Conservation (phyloP, 2,329 filamentous ascomycete species). For the Trichoderma arundinaceum region DNA sequence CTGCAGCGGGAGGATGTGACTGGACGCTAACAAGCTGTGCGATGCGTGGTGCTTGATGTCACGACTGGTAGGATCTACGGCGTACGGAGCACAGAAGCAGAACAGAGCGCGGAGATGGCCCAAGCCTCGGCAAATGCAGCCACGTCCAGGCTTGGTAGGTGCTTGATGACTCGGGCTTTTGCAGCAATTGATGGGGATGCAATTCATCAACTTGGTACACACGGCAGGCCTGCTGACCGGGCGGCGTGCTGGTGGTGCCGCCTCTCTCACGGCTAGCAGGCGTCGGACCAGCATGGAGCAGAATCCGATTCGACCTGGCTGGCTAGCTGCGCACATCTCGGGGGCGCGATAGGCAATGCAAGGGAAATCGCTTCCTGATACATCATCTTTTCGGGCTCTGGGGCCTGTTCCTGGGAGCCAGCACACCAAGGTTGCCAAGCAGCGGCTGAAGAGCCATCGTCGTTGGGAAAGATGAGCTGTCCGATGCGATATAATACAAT, state of each 20-base stretch:
- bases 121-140: too few species aligned
- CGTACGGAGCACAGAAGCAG: neutral
- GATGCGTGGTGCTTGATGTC: conserved; percentile 1
- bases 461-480: too few species aligned
- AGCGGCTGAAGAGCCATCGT: too few species aligned
- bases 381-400: neutral
- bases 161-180: too few species aligned
- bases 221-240: conserved; percentile 16
- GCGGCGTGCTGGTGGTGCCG: conserved; percentile 16
- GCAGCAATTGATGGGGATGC: too few species aligned
- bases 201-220: neutral
- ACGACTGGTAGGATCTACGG: neutral
- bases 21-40: conserved; percentile 4
- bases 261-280: conserved; percentile 15
- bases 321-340: conserved; percentile 9
- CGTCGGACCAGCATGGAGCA: neutral
- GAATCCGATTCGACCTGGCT: conserved; percentile 28
- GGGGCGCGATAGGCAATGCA: conserved; percentile 15
- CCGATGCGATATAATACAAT: too few species aligned
- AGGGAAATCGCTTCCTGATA: conserved; percentile 27
- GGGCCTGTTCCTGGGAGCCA: conserved; percentile 7
- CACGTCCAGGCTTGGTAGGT: too few species aligned
- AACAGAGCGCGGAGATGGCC: too few species aligned
- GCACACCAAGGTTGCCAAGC: neutral
- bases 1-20: conserved; percentile 14